Base-by-base conservation (phyloP, 768 basidiomycete genomes). In the Russula dissimulans region DNA sequence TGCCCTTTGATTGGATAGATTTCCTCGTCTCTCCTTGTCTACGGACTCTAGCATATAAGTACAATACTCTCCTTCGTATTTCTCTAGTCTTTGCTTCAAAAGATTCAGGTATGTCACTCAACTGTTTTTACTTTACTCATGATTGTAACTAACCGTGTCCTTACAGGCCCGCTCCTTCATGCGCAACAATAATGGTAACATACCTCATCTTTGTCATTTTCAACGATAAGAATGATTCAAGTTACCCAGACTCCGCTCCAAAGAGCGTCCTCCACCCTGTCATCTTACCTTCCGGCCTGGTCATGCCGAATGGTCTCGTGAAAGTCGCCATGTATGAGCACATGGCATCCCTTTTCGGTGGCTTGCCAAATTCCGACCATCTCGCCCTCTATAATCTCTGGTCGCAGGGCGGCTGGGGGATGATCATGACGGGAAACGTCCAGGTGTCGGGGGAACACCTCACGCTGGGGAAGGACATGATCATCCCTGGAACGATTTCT, bases 301-400 rank as follows among this genome's bases (percentile, higher is more conserved):
- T 56, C 38, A 51, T 66, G 15, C 41, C 59, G n/a, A 66, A 66
- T 26, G 32, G 59, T 15, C 59, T 66, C 14, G 65, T 64, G 11
- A 66, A 97, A 92, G 90, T 83, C n/a, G 85, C 95, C 0, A 78
- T 95, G 80, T 95, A 94, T 65, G 95, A 97, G 70, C 86, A 91
- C 67, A 76, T 95, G 10, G 80, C 86, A 0, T 64, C 70, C 4
- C 74, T 86, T 34, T 73, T 74, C 10, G 89, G 91, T 22, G 90
- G 91, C 0, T 79, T 81, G 10, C 93, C 94, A 0, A 91, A 88
- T 63, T 66, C 73, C 14, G 70, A 76, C 46, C 89, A 93, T 69
- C 68, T 78, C 39, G 67, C 72, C 0, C 76, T 97, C 32, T 97
- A 97, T 69, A 71, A 79, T 0, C 74, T 76, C 65, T 97, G 94